These are phyloP conservation scores for Panaeolus cyanescens DNA, from an alignment of 768 basidiomycete genomes.

Conservation along the genomic window DNA sequence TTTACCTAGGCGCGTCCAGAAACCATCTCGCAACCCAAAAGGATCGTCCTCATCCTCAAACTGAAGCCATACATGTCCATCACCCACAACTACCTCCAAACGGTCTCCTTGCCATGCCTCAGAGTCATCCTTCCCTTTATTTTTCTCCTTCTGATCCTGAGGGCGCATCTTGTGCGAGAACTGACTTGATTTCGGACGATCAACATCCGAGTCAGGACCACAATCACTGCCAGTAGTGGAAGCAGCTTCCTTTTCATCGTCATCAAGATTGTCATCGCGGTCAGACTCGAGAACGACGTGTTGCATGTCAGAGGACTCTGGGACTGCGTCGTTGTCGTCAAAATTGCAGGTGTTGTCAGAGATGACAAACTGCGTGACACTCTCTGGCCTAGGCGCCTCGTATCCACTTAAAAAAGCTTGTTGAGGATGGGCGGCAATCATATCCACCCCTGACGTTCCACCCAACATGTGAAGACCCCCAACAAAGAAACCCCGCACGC, in stretches of 20 bases:
- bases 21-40: conserved; percentile 16
- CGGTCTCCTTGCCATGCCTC: conserved; percentile 22
- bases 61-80: conserved; percentile 21
- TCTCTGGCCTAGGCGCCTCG: background rate
- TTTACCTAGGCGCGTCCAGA: conserved; percentile 14
- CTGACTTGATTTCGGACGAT: too few species aligned
- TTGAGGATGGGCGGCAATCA: background rate
- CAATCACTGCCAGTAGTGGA: background rate
- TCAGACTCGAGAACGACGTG: conserved; percentile 6
- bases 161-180: background rate
- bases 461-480: conserved; percentile 22
- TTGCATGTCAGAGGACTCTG: background rate
- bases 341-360: background rate
- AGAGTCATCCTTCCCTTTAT: background rate
- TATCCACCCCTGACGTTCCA: background rate
- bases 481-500: conserved; percentile 34
- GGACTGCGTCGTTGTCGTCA: background rate
- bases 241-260: background rate
- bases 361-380: background rate
- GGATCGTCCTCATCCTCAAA: conserved; percentile 21
- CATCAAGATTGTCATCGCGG: background rate
- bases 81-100: conserved; percentile 19
- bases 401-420: background rate
- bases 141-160: background rate
- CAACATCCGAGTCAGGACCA: too few species aligned